Base-by-base conservation (phyloP, 805 yeast species). In the Saccharomycopsis fibuligera region DNA sequence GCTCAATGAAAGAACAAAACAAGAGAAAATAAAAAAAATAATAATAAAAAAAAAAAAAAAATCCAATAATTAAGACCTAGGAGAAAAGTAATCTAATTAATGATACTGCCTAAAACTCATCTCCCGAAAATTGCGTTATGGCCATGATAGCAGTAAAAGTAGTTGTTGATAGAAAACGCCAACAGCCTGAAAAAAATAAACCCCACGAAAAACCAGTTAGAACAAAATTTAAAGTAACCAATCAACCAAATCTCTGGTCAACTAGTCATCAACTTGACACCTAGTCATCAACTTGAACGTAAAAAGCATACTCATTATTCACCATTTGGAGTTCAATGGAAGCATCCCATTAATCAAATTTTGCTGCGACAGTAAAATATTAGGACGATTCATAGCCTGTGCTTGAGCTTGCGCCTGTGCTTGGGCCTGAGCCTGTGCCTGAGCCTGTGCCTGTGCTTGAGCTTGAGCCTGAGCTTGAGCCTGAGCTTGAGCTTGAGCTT, bases 311-410 rank as follows among this genome's bases (percentile, higher is more conserved):
- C 14, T 29, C 8, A 29, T 10, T 40, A 30, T 19, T 31, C 21
- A 44, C 43, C 48, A 44, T 21, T 25, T 44, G 8, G 43, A 44
- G 23, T 44, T 17, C 17, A 44, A 24, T 19, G 48, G 48, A 14
- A 44, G n/a, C 48, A 44, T 44, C 10, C 48, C 48, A n/a, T 25
- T 36, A 22, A 44, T 44, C 23, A 44, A 16, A 24, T 37, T 37
- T 19, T 44, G 48, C n/a, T 29, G 17, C 14, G 12, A 21, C 2
- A 8, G 37, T 1, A 29, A 19, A 9, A 23, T 12, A 23, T 19
- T 41, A 5, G 27, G 27, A 21, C 8, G n/a, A 23, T 16, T n/a
- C 10, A n/a, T n/a, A n/a, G n/a, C n/a, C 30, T 38, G 41, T 38
- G 9, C 23, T 24, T 9, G 41, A 6, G 17, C 16, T 23, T 38